Conservation (phyloP, 768 basidiomycete genomes). For the Candolleomyces eurysporus region DNA sequence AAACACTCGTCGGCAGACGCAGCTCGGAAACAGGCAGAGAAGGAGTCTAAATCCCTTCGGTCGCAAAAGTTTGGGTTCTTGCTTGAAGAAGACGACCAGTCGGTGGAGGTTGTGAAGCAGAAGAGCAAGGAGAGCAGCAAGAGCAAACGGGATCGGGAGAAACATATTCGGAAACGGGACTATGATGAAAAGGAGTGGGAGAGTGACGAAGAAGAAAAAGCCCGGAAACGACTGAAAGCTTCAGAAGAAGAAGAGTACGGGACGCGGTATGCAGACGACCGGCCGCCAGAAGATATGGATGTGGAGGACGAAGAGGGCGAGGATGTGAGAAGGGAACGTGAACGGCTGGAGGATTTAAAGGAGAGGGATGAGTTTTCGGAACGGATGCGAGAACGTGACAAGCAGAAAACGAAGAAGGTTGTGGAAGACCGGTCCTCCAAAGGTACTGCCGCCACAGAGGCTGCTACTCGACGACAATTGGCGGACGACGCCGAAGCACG, state of each 20-base stretch:
- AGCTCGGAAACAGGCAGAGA: conserved; percentile 67
- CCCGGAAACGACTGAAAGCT: conserved; percentile 59
- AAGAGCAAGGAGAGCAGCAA: conserved; percentile 43
- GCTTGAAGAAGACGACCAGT: conserved; percentile 69
- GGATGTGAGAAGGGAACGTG: conserved; percentile 63
- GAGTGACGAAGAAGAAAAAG: conserved; percentile 83
- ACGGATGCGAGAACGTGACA: conserved; percentile 79
- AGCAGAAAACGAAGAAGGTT: conserved; percentile 83
- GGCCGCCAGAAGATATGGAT: conserved; percentile 10
- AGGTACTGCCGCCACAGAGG: conserved; percentile 71
- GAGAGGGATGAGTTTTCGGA: conserved; percentile 95
- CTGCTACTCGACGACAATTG: conserved; percentile 73
- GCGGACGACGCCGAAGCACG: conserved; percentile 75
- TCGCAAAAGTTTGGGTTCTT: conserved; percentile 78
- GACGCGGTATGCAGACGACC: not conserved
- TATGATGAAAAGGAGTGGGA: conserved; percentile 84
- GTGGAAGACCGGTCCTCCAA: conserved; percentile 91
- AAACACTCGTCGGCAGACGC: conserved; percentile 48
- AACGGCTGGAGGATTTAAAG: conserved; percentile 72
- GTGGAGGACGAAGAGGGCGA: conserved; percentile 54
- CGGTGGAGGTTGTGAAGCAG: conserved; percentile 40
- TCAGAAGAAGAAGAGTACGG: conserved; percentile 35
- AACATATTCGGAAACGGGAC: conserved; percentile 77
- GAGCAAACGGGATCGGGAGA: conserved; percentile 42
- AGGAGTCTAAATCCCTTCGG: conserved; percentile 65